A percentile compares a stretch with the other conserved stretches of the same genome.
These are phyloP conservation scores for Talaromyces wortmannii DNA, from an alignment of 495 filamentous ascomycete species.

Conservation along the genomic window DNA sequence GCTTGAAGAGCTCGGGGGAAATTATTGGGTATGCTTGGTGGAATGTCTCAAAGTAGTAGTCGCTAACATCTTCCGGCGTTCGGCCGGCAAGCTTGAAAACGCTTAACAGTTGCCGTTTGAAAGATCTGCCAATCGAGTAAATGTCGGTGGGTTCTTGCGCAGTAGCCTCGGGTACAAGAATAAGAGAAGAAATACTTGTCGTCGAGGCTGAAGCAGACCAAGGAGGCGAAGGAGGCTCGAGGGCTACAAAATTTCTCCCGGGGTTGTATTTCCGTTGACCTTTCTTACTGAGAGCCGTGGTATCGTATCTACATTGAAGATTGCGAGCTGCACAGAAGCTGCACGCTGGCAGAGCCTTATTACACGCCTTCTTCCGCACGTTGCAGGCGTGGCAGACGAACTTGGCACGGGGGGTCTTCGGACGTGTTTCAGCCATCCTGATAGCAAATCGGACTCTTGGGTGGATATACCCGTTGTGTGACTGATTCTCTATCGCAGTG, in stretches of 20 bases:
- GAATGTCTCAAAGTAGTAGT: conserved; percentile 4
- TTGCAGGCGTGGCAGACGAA: conserved; percentile 16
- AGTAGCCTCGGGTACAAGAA: neutral
- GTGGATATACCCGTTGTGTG: neutral
- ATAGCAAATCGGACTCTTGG: neutral
- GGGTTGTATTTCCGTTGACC: neutral
- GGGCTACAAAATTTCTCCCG: conserved; percentile 12
- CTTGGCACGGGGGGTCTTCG: neutral
- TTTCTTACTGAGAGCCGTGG: neutral
- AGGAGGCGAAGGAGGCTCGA: neutral
- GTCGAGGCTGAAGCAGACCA: no score
- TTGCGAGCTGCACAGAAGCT: conserved; percentile 16
- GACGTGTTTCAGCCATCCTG: neutral
- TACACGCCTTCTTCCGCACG: conserved; percentile 29
- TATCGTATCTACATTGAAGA: conserved; percentile 12
- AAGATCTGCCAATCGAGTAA: conserved; percentile 3
- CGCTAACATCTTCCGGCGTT: neutral
- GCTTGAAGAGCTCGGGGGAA: neutral
- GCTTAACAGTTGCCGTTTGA: neutral
- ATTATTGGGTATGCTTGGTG: conserved; percentile 3
- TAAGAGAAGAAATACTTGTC: no score
- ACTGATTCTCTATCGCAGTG: no score
- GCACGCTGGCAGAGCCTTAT: conserved; percentile 25
- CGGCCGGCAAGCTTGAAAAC: neutral
- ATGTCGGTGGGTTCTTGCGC: neutral